Conservation (phyloP, 116 monocot species). For the Iris pallida region DNA sequence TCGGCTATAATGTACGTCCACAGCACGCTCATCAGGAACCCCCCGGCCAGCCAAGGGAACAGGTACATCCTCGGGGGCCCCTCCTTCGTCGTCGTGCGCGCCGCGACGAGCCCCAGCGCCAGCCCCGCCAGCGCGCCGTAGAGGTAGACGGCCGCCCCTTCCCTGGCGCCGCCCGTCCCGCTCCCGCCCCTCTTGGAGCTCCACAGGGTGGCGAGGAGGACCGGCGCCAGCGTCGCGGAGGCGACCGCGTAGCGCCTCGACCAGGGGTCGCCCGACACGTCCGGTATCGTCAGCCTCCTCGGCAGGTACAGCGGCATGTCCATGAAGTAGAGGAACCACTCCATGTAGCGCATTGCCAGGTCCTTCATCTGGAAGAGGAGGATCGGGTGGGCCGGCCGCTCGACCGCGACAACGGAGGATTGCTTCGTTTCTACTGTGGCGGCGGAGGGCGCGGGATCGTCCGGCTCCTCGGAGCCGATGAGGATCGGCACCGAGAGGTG, state of each 20-base stretch:
- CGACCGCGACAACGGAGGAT: no score
- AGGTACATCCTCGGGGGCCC: slow-evolving; percentile 23
- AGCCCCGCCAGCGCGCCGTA: slow-evolving; percentile 13
- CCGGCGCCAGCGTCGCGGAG: slow-evolving; percentile 32
- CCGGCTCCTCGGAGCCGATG: slow-evolving; percentile 7
- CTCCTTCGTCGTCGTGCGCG: slow-evolving; percentile 22
- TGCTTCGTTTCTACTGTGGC: slow-evolving; percentile 2
- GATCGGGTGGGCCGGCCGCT: no score
- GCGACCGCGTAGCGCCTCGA: slow-evolving; percentile 36
- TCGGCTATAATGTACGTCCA: slow-evolving; percentile 48
- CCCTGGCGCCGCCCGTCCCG: slow-evolving; percentile 7
- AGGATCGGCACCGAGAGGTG: slow-evolving; percentile 13
- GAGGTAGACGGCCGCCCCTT: slow-evolving; percentile 15
- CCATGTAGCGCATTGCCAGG: neutral
- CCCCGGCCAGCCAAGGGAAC: slow-evolving; percentile 35
- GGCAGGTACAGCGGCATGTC: slow-evolving; percentile 48
- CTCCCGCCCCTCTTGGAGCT: slow-evolving; percentile 10
- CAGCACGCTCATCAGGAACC: slow-evolving; percentile 52
- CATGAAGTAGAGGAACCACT: slow-evolving; percentile 19
- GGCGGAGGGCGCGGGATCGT: neutral
- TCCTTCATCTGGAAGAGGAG: no score
- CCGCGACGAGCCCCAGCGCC: slow-evolving; percentile 16
- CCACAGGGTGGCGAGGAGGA: slow-evolving; percentile 36
- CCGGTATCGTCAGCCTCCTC: slow-evolving; percentile 45
- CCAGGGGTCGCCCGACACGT: slow-evolving; percentile 36